Evolutionary conservation across 257 asterid species (phyloP).

Genomic region (Galeopsis tetrahit): DNA sequence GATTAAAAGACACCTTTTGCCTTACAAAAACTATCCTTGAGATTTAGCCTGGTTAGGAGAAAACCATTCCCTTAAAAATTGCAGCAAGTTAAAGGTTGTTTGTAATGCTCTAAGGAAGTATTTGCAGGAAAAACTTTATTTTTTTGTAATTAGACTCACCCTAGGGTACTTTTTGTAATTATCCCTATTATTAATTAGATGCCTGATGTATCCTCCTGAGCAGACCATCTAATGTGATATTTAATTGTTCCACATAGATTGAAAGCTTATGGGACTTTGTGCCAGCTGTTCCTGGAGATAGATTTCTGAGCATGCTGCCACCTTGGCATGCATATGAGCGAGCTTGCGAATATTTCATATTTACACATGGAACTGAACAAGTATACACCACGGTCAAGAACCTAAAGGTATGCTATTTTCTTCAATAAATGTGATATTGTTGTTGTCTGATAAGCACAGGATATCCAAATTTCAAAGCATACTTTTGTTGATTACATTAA

Average conservation of each 20-base stretch:
- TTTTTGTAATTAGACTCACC: not conserved
- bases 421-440: constrained; percentile 20
- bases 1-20: too few relatives aligned
- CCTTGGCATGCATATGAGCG: constrained; percentile 99
- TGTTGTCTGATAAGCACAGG: constrained; percentile 2
- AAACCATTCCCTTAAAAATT: not conserved
- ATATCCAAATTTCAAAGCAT: constrained; percentile 13
- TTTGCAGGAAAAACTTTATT: not conserved
- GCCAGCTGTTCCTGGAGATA: constrained; percentile 85
- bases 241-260: constrained; percentile 51
- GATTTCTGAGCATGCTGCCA: constrained; percentile 92
- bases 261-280: constrained; percentile 72
- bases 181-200: constrained; percentile 11
- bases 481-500: not conserved
- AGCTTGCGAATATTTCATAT: constrained; percentile 81
- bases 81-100: not conserved
- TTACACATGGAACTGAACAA: constrained; percentile 72
- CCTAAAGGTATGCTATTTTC: constrained; percentile 58
- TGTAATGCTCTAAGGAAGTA: not conserved
- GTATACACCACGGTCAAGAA: constrained; percentile 77
- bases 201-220: constrained; percentile 8
- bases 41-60: not conserved
- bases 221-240: constrained; percentile 34
- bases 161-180: not conserved
- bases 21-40: not conserved